Evolutionary conservation across 371 early-diverging fungal species (phyloP).

Genomic region (Capillidium rhysosporum): DNA sequence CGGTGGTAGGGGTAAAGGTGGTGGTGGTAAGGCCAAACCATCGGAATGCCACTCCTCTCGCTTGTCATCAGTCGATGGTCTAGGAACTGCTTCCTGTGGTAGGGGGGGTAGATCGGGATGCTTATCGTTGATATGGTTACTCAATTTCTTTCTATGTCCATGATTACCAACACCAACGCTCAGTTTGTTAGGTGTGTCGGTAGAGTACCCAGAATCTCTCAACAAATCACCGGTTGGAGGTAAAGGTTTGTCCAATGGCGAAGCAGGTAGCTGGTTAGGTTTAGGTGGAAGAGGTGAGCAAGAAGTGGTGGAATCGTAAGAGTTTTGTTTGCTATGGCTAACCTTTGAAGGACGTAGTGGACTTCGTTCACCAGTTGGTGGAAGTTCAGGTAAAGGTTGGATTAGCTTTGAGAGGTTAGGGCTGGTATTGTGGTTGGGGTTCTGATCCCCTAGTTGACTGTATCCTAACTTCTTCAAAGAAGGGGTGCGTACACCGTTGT

Average conservation of each 20-base stretch:
- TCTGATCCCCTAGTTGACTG: not conserved
- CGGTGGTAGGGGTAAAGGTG: constrained; percentile 13
- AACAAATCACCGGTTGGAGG: not conserved
- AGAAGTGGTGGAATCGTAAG: too few species aligned
- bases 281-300: not conserved
- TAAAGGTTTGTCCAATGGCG: not conserved
- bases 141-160: too few species aligned
- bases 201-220: not conserved
- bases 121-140: too few species aligned
- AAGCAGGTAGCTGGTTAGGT: not conserved
- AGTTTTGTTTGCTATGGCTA: too few species aligned
- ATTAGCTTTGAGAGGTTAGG: not conserved
- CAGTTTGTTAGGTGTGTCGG: not conserved
- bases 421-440: not conserved
- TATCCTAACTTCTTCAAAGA: not conserved
- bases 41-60: too few species aligned
- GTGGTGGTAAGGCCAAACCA: not conserved
- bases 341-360: too few species aligned
- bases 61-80: too few species aligned
- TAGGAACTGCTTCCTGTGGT: too few species aligned
- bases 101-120: too few species aligned
- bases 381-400: not conserved
- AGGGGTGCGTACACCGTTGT: not conserved
- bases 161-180: too few species aligned
- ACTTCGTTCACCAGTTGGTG: not conserved